Conservation (phyloP, 495 filamentous ascomycete species). For the Penicilliopsis zonata region DNA sequence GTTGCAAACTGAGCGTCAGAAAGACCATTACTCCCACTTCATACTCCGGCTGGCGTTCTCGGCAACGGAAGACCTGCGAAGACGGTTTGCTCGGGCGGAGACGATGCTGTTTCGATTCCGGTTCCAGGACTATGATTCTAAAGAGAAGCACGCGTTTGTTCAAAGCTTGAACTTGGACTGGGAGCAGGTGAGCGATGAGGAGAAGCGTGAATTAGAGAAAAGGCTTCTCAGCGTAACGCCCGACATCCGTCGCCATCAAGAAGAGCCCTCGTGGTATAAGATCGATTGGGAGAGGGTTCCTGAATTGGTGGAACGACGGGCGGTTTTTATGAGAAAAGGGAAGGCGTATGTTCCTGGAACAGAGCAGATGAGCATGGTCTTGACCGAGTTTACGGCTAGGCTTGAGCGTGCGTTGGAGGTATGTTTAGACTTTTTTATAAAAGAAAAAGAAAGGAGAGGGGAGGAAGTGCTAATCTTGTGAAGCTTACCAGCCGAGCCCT, state of each 20-base stretch:
- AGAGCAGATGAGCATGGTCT: slow-evolving; percentile 77
- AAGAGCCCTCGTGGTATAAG: slow-evolving; percentile 88
- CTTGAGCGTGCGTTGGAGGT: slow-evolving; percentile 77
- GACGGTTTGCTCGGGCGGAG: slow-evolving; percentile 78
- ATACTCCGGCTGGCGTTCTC: slow-evolving; percentile 92
- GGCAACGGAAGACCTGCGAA: slow-evolving; percentile 80
- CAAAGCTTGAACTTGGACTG: slow-evolving; percentile 64
- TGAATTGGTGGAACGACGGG: slow-evolving; percentile 71
- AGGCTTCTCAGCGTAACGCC: slow-evolving; percentile 41
- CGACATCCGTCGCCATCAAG: slow-evolving; percentile 46
- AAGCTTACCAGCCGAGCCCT: slow-evolving; percentile 79
- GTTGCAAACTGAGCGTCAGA: slow-evolving; percentile 66
- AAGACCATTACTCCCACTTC: slow-evolving; percentile 97
- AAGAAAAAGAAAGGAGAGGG: too few relatives aligned
- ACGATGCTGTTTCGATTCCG: slow-evolving; percentile 77
- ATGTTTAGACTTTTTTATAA: slow-evolving; percentile 9
- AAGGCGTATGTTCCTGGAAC: slow-evolving; percentile 85
- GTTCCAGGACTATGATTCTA: slow-evolving; percentile 54
- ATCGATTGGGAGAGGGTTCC: slow-evolving; percentile 90
- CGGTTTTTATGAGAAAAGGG: slow-evolving; percentile 64
- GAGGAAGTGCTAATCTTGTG: slow-evolving; percentile 9
- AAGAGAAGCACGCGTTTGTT: slow-evolving; percentile 68
- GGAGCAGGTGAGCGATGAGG: slow-evolving; percentile 68
- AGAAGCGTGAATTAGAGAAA: slow-evolving; percentile 44
- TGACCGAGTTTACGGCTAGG: slow-evolving; percentile 68